Evolutionary conservation across 1,139 yeast genomes (phyloP).

Genomic region (Magnusiomyces fungicola): DNA sequence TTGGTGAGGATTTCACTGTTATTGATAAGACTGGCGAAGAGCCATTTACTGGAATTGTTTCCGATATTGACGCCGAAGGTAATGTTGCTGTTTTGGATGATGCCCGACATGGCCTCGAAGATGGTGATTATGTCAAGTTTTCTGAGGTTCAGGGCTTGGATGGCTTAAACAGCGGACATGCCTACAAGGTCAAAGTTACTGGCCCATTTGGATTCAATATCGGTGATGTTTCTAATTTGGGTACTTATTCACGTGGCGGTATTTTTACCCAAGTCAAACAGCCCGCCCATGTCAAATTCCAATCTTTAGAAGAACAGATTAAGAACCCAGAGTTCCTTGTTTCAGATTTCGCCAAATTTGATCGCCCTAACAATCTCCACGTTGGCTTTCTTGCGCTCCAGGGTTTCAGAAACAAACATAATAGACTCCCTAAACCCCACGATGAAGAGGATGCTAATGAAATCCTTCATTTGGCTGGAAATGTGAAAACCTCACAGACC

Average conservation of each 20-base stretch:
- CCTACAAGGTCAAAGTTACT: slow-evolving; percentile 70
- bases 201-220: slow-evolving; percentile 93
- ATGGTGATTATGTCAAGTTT: slow-evolving; percentile 83
- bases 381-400: slow-evolving; percentile 87
- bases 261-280: slow-evolving; percentile 86
- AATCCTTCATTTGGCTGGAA: slow-evolving; percentile 51
- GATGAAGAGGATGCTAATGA: slow-evolving; percentile 69
- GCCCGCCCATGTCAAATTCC: slow-evolving; percentile 58
- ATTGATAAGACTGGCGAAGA: slow-evolving; percentile 91
- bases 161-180: slow-evolving; percentile 58
- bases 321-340: slow-evolving; percentile 67
- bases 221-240: slow-evolving; percentile 45
- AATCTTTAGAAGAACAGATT: slow-evolving; percentile 58
- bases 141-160: slow-evolving; percentile 73
- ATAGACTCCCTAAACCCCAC: slow-evolving; percentile 73
- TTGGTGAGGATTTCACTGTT: slow-evolving; percentile 74
- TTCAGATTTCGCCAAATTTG: slow-evolving; percentile 91
- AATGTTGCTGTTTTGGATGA: slow-evolving; percentile 90
- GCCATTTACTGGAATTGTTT: slow-evolving; percentile 76
- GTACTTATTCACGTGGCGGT: slow-evolving; percentile 76
- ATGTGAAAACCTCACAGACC: slow-evolving; percentile 48
- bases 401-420: slow-evolving; percentile 56
- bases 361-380: slow-evolving; percentile 84
- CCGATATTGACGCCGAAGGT: slow-evolving; percentile 84
- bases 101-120: slow-evolving; percentile 86